phyloP scores from a whole-genome alignment of 106 monocot species.

The Dioscorea zingiberensis region DNA sequence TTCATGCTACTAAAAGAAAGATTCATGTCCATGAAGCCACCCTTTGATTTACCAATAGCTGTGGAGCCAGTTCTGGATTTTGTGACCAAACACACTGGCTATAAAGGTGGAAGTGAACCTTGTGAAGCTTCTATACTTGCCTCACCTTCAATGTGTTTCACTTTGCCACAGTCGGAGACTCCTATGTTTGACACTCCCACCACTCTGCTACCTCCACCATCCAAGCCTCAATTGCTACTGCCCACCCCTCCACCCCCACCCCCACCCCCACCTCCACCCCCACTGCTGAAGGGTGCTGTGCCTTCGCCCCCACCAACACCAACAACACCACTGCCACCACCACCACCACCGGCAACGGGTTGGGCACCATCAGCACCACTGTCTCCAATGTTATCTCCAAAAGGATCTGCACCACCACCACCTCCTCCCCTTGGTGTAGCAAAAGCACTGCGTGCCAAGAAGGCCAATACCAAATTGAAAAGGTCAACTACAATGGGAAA shows the following conservation, averaged over 20 bases:
- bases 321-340: no score
- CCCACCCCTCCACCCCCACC: constrained; percentile 18
- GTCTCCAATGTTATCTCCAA: constrained; percentile 1
- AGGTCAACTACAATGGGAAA: constrained; percentile 57
- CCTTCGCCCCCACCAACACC: constrained; percentile 1
- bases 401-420: constrained; percentile 15
- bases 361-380: neutral
- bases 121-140: constrained; percentile 11
- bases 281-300: constrained; percentile 9
- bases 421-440: constrained; percentile 19
- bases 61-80: no score
- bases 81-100: no score
- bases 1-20: neutral
- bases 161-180: neutral
- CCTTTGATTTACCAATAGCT: neutral
- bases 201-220: no score
- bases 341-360: neutral
- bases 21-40: neutral
- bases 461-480: constrained; percentile 36
- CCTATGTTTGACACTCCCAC: no score
- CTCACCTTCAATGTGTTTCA: neutral
- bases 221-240: constrained; percentile 1
- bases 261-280: constrained; percentile 21
- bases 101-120: neutral
- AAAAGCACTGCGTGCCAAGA: constrained; percentile 26